Base-by-base conservation (phyloP, 257 asterid genomes). In the Coffea eugenioides region DNA sequence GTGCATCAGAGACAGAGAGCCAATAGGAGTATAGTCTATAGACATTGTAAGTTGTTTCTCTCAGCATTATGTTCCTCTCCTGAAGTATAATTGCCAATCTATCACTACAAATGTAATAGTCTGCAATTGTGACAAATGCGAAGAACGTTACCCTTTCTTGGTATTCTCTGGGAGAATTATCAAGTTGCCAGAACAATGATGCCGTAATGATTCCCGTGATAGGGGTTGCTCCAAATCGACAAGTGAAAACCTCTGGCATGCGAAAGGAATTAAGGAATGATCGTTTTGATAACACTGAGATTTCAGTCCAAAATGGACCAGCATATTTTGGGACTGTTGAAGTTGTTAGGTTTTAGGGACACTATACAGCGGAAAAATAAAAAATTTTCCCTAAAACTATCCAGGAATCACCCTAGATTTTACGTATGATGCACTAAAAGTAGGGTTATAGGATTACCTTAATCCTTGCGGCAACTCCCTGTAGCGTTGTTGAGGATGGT, bases 31-130 rank as follows among this genome's bases (percentile, higher is more conserved):
- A 64, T 57, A 85, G 77, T 11, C 91, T 71, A 21, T 88, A 88
- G 0, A 87, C 90, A 13, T 88, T 88, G 79, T 88, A 77, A 0
- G 87, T 88, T 0, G 91, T 88, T 65, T 88, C 90, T 56, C 91
- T 84, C 84, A 84, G 74, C 87, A 88, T 84, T 4, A 88, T 86
- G 80, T 84, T 86, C 46, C 90, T 75, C 21, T 88, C 87, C 82
- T 88, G 25, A 86, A 81, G 59, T 27, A 86, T 81, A 23, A 86
- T 81, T 0, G 91, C 86, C 46, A 86, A 48, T 0, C 90, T 90
- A 1, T 86, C 91, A 0, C 90, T 88, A 48, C 91, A 88, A 0
- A 86, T 82, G 79, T 80, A 88, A 84, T 78, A 88, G 1, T 84
- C 77, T 27, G 90, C 80, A 2, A 90, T 82, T 86, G 86, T 82